Conservation (phyloP, 495 filamentous ascomycete genomes). For the Neurospora terricola region DNA sequence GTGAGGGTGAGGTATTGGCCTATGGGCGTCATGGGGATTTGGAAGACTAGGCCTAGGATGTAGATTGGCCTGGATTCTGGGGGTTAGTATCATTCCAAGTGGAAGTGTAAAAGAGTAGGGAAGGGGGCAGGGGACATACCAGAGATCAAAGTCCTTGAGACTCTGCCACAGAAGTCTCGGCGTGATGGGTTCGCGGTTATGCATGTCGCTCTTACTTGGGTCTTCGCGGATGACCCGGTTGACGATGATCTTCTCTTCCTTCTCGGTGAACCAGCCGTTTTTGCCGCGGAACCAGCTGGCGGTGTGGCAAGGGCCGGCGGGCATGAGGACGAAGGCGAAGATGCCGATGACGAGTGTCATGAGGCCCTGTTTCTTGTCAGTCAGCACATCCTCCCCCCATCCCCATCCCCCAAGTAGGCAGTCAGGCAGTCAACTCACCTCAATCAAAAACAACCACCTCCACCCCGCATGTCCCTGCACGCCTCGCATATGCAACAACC, state of each 20-base stretch:
- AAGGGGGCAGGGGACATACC: slow-evolving; percentile 25
- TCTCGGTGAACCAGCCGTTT: slow-evolving; percentile 61
- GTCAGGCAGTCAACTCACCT: slow-evolving; percentile 7
- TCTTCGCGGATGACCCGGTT: slow-evolving; percentile 66
- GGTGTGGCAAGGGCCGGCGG: slow-evolving; percentile 62
- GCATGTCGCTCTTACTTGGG: slow-evolving; percentile 55
- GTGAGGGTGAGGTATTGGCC: slow-evolving; percentile 56
- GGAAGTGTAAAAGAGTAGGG: too few species aligned
- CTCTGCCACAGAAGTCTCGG: slow-evolving; percentile 49
- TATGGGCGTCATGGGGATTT: slow-evolving; percentile 49
- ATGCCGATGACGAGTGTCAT: slow-evolving; percentile 56
- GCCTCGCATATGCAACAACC: slow-evolving; percentile 57
- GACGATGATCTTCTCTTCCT: slow-evolving; percentile 59
- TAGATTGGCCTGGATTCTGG: slow-evolving; percentile 63
- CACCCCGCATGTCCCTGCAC: slow-evolving; percentile 53
- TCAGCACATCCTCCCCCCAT: neutral
- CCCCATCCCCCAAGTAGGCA: neutral
- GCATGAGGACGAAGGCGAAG: slow-evolving; percentile 56
- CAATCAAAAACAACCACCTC: slow-evolving; percentile 37
- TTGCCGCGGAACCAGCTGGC: slow-evolving; percentile 57
- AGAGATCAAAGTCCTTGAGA: slow-evolving; percentile 63
- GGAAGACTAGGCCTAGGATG: slow-evolving; percentile 50
- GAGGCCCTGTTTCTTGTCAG: slow-evolving; percentile 22
- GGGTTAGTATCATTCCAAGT: too few species aligned
- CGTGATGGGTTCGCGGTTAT: slow-evolving; percentile 53